Evolutionary conservation across 179 eudicot genomes (phyloP), one percentile per base, ranked within the genome.

Genomic region (Pouteria campechiana): DNA sequence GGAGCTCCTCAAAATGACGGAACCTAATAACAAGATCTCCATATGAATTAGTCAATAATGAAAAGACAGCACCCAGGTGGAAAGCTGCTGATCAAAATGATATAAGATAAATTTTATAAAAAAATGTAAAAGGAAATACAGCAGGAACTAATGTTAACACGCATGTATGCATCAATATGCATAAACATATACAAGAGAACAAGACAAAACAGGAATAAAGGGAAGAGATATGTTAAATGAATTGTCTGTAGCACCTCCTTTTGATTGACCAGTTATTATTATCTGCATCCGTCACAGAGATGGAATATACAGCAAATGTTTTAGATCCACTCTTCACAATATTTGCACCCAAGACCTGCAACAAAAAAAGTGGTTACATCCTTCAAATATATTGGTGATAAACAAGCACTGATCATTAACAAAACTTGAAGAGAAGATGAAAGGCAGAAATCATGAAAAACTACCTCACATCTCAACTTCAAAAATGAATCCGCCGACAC

Each of bases 1-100:
- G 94, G 44, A 92, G 72, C 71, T 92, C 99, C 70, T 75, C 99
- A 75, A 92, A 92, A 74, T 92, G 99, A 44, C 83, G 87, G 65
- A 72, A 92, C 75, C 99, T 92, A 60, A 54, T 18, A 55, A 41
- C 48, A 40, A n/a, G n/a, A n/a, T n/a, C n/a, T n/a, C n/a, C n/a
- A n/a, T n/a, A n/a, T n/a, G n/a, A n/a, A n/a, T n/a, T n/a, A n/a
- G n/a, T n/a, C n/a, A n/a, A n/a, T n/a, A n/a, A n/a, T n/a, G n/a
- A n/a, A n/a, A n/a, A n/a, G n/a, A n/a, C n/a, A n/a, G n/a, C n/a
- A n/a, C n/a, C n/a, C n/a, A n/a, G n/a, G n/a, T n/a, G n/a, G n/a
- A n/a, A n/a, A n/a, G n/a, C n/a, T n/a, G n/a, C n/a, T n/a, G n/a
- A n/a, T n/a, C n/a, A n/a, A n/a, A n/a, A n/a, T n/a, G n/a, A n/a